These are phyloP conservation scores for Neurospora sp. DNA, from an alignment of 495 filamentous ascomycete species.

Conservation along the genomic window DNA sequence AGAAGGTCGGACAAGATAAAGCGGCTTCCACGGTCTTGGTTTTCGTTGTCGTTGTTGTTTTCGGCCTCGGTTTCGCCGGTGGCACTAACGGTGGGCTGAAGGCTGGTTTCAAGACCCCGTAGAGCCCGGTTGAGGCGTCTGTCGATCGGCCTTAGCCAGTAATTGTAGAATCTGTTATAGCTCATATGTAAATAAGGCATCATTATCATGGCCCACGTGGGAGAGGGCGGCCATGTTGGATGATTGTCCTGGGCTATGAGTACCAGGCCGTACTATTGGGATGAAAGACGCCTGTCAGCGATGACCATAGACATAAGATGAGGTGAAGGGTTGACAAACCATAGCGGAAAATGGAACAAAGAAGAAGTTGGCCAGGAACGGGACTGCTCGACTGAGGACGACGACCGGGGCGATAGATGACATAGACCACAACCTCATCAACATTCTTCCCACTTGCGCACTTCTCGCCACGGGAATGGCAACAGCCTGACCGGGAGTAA, in stretches of 20 bases:
- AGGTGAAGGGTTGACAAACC: slow-evolving; percentile 13
- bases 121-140: slow-evolving; percentile 42
- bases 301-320: too few species aligned
- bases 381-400: slow-evolving; percentile 23
- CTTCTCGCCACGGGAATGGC: background rate
- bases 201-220: slow-evolving; percentile 55
- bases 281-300: background rate
- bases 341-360: slow-evolving; percentile 23
- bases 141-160: slow-evolving; percentile 51
- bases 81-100: background rate
- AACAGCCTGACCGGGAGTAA: background rate
- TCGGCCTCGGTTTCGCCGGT: background rate
- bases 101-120: background rate
- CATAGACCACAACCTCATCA: slow-evolving; percentile 12
- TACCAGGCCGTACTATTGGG: slow-evolving; percentile 11
- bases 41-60: background rate
- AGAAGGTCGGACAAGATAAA: slow-evolving; percentile 2
- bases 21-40: slow-evolving; percentile 1
- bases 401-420: slow-evolving; percentile 30
- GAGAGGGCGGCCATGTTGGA: slow-evolving; percentile 59
- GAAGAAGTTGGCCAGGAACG: slow-evolving; percentile 19
- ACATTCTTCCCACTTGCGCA: background rate
- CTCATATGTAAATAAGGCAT: slow-evolving; percentile 57
- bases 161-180: slow-evolving; percentile 59
- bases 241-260: slow-evolving; percentile 16